These are phyloP conservation scores for Drechslera avenae DNA, from an alignment of 2,329 filamentous ascomycete species.

Conservation along the genomic window DNA sequence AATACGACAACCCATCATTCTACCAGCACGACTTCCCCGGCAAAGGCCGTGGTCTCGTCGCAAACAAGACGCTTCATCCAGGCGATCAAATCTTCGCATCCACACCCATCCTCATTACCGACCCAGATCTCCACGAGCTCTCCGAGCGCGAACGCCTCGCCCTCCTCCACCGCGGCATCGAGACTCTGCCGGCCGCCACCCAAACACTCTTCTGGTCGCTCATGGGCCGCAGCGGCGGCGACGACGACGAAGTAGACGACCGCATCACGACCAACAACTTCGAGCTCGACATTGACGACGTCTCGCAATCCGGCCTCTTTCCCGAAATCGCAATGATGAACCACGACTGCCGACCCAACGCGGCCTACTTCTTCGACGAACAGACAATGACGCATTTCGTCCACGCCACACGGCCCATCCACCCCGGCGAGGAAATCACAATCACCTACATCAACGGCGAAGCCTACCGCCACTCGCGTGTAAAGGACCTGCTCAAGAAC, in stretches of 20 bases:
- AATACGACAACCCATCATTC: constrained; percentile 36
- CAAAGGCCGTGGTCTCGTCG: constrained; percentile 42
- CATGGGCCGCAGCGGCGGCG: constrained; percentile 32
- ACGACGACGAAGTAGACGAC: constrained; percentile 40
- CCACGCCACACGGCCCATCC: constrained; percentile 47
- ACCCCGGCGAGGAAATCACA: constrained; percentile 50
- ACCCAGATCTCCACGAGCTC: constrained; percentile 34
- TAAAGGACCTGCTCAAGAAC: constrained; percentile 38
- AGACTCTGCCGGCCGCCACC: constrained; percentile 27
- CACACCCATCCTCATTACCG: constrained; percentile 39
- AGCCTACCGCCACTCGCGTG: constrained; percentile 35
- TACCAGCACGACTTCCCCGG: constrained; percentile 37
- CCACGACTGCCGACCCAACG: constrained; percentile 47
- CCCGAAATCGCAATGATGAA: constrained; percentile 47
- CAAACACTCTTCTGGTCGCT: constrained; percentile 37
- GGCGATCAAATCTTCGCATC: constrained; percentile 44
- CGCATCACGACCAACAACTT: constrained; percentile 47
- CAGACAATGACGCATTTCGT: constrained; percentile 48
- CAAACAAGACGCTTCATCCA: constrained; percentile 42
- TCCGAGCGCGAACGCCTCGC: constrained; percentile 30
- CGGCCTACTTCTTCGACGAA: constrained; percentile 50
- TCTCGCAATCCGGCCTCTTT: constrained; percentile 34
- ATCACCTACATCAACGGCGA: constrained; percentile 52
- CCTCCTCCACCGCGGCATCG: constrained; percentile 35
- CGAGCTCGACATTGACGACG: constrained; percentile 32